phyloP scores from a whole-genome alignment of 805 yeast genomes.

The Monosporozyma unispora region DNA sequence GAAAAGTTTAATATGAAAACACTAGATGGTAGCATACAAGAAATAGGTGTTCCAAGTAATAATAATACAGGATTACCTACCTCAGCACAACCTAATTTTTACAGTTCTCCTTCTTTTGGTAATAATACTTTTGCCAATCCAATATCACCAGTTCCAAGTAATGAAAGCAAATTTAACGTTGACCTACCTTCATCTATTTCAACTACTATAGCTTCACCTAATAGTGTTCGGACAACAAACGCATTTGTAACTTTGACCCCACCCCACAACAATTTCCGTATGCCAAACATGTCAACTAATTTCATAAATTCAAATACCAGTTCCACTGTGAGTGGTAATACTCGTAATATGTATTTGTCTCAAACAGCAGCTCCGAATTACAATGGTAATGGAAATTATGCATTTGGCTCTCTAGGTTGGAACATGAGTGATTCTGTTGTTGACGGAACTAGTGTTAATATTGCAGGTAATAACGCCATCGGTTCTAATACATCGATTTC shows the following conservation, averaged over 20 bases:
- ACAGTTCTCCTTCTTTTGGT: background rate
- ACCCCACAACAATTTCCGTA: background rate
- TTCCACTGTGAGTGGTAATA: background rate
- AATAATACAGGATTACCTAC: too few species aligned
- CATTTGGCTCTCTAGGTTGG: background rate
- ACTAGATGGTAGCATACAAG: background rate
- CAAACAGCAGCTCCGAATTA: background rate
- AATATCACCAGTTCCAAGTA: background rate
- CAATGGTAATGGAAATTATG: background rate
- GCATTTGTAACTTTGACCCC: background rate
- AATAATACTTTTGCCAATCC: background rate
- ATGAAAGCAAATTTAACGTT: background rate
- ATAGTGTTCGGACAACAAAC: too few species aligned
- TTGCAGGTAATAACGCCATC: background rate
- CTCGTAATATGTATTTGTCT: background rate
- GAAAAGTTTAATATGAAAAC: background rate
- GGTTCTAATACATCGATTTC: slow-evolving; percentile 1
- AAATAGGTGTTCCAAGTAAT: too few species aligned
- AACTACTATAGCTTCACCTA: too few species aligned
- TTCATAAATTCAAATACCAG: background rate
- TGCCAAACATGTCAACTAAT: background rate
- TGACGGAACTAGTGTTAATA: background rate
- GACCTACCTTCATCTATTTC: too few species aligned
- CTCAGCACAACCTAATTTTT: background rate
- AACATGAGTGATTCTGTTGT: background rate